Conservation (phyloP, 208 protist species). For the Leishmania mexicana region DNA sequence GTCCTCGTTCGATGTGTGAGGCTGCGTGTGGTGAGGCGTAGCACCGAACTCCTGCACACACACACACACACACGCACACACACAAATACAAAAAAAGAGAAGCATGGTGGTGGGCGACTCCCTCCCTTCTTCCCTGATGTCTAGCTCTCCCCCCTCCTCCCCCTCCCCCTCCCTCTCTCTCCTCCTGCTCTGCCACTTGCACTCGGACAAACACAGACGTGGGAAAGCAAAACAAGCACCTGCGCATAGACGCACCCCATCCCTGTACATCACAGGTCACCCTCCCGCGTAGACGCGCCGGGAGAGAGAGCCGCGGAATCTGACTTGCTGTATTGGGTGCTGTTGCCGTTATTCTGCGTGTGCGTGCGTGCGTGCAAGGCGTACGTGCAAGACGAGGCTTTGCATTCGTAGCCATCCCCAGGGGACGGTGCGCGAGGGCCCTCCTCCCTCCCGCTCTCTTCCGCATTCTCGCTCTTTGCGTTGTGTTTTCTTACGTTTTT, state of each 20-base stretch:
- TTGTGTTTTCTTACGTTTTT: not conserved
- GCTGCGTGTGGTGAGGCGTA: not conserved
- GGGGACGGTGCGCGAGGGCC: not conserved
- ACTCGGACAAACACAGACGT: not conserved
- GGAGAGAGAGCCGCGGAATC: not conserved
- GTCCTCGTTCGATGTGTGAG: not conserved
- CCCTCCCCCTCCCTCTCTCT: not conserved
- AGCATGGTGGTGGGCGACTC: not conserved
- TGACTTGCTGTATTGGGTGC: not conserved
- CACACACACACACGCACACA: too few species aligned
- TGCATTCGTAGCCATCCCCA: not conserved
- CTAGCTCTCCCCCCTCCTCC: not conserved
- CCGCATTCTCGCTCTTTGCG: not conserved
- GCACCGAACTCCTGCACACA: not conserved
- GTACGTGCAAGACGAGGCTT: too few species aligned
- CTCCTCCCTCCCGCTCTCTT: not conserved
- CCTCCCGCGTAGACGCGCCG: not conserved
- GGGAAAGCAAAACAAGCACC: not conserved
- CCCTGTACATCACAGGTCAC: slow-evolving; percentile 1
- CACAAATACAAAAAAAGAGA: not conserved
- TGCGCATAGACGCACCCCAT: not conserved
- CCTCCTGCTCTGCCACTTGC: not conserved
- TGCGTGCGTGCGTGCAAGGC: too few species aligned
- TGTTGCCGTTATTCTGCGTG: not conserved
- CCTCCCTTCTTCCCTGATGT: not conserved